Evolutionary conservation across 371 early-diverging fungal species (phyloP).

Genomic region (Circinella umbellata): DNA sequence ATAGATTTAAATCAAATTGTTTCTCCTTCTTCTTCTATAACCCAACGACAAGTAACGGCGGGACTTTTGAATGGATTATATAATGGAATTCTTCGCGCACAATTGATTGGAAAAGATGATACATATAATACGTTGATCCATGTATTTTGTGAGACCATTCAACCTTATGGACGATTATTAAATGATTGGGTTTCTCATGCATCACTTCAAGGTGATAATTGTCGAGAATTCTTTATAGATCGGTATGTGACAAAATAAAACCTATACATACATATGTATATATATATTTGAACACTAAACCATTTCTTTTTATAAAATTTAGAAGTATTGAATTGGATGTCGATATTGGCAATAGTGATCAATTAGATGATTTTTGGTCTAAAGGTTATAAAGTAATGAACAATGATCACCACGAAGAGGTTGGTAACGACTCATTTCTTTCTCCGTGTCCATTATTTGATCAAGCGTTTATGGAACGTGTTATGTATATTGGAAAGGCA

Average conservation of each 20-base stretch:
- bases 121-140: slow-evolving; percentile 22
- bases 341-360: not conserved
- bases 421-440: not conserved
- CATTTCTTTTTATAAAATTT: no score
- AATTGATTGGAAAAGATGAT: slow-evolving; percentile 23
- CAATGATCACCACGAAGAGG: not conserved
- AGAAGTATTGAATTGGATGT: no score
- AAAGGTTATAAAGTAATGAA: slow-evolving; percentile 2
- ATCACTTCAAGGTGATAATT: slow-evolving; percentile 29
- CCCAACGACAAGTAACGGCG: slow-evolving; percentile 11
- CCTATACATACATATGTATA: no score
- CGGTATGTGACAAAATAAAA: slow-evolving; percentile 13
- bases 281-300: no score
- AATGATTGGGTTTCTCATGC: slow-evolving; percentile 50
- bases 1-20: not conserved
- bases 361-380: slow-evolving; percentile 12
- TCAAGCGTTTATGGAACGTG: slow-evolving; percentile 19
- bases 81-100: slow-evolving; percentile 24
- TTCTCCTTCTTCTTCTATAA: not conserved
- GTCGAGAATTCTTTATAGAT: slow-evolving; percentile 39
- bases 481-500: slow-evolving; percentile 24
- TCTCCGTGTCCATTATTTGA: slow-evolving; percentile 38
- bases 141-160: slow-evolving; percentile 28
- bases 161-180: slow-evolving; percentile 37
- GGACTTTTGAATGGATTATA: slow-evolving; percentile 31